A percentile compares a stretch with the other conserved stretches of the same genome.
phyloP scores from a whole-genome alignment of 495 filamentous ascomycete species.

The Amphirosellinia nigrospora region DNA sequence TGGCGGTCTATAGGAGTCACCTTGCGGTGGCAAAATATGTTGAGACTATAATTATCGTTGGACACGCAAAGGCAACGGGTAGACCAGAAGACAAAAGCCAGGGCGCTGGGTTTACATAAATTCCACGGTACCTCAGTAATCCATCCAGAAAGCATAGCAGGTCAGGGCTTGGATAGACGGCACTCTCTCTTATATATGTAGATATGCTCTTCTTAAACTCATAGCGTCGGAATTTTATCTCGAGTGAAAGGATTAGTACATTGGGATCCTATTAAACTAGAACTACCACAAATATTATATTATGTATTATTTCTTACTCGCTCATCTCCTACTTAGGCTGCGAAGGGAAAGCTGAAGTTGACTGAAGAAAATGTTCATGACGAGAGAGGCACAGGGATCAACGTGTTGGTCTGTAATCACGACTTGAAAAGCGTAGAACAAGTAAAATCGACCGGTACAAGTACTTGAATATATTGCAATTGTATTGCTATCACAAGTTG shows the following conservation, averaged over 20 bases:
- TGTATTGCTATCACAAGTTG: slow-evolving; percentile 9
- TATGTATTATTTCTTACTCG: background rate
- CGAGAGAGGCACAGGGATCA: background rate
- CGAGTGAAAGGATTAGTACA: background rate
- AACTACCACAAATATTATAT: background rate
- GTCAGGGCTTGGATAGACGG: slow-evolving; percentile 10
- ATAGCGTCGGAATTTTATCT: slow-evolving; percentile 1
- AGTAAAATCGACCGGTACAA: background rate
- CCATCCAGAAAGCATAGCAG: slow-evolving; percentile 3
- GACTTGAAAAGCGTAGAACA: background rate
- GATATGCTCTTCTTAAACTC: background rate
- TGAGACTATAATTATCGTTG: background rate
- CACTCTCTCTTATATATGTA: background rate
- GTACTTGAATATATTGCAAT: background rate
- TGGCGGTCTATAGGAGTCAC: background rate
- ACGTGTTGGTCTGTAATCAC: background rate
- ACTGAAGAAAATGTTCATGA: background rate
- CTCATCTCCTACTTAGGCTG: background rate
- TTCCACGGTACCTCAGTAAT: slow-evolving; percentile 3
- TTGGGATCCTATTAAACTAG: background rate
- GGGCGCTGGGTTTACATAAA: background rate
- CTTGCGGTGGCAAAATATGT: background rate
- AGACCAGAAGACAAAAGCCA: background rate
- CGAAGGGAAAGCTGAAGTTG: background rate
- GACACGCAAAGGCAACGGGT: background rate